A percentile compares a stretch with the other conserved stretches of the same genome.
phyloP scores from a whole-genome alignment of 2,329 filamentous ascomycete species.

The Penicillium polonicum region DNA sequence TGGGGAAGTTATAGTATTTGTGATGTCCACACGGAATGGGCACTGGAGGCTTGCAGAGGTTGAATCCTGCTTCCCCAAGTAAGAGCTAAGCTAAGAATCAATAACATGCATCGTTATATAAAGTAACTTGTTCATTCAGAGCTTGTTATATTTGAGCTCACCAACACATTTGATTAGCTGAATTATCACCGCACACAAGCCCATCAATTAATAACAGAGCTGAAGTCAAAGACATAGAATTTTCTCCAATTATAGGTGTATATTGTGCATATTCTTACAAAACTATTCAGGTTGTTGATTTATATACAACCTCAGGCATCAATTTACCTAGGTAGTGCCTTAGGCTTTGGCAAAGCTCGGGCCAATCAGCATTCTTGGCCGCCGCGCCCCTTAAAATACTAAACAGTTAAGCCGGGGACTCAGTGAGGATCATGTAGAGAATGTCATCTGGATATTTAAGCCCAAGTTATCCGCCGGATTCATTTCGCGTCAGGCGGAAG shows the following conservation, averaged over 20 bases:
- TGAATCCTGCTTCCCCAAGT: not conserved
- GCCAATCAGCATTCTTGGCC: not conserved
- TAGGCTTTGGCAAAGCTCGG: not conserved
- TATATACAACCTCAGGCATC: not conserved
- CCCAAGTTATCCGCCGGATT: slow-evolving; percentile 13
- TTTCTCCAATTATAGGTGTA: not conserved
- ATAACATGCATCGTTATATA: too few species aligned
- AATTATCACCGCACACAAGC: too few species aligned
- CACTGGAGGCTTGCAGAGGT: not conserved
- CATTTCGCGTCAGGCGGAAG: slow-evolving; percentile 21
- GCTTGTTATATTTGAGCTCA: too few species aligned
- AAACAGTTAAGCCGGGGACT: not conserved
- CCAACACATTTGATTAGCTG: too few species aligned
- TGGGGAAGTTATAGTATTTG: not conserved
- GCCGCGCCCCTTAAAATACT: not conserved
- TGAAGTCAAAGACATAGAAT: not conserved
- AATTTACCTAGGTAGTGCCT: not conserved
- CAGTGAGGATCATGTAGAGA: not conserved
- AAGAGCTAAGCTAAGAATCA: not conserved
- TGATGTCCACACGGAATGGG: not conserved
- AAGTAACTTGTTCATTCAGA: too few species aligned
- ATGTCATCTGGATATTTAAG: slow-evolving; percentile 19
- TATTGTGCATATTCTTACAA: not conserved
- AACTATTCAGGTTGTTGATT: not conserved
- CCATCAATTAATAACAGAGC: too few species aligned